These are phyloP conservation scores for Physocladia obscura DNA, from an alignment of 192 early-diverging fungal species.

Conservation along the genomic window DNA sequence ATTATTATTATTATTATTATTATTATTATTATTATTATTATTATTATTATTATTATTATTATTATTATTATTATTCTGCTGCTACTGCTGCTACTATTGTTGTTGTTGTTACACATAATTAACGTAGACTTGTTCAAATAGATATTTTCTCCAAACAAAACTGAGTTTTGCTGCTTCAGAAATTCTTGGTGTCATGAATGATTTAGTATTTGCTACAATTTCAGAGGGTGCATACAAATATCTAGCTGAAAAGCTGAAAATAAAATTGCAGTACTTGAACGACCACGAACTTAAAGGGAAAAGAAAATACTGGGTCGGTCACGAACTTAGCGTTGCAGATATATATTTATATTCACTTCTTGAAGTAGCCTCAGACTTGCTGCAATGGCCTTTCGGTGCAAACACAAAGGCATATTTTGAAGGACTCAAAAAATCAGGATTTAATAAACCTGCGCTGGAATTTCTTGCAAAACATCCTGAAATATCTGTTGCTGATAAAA, in stretches of 20 bases:
- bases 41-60: too few species aligned
- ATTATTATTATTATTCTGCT: too few species aligned
- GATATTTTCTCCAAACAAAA: background rate
- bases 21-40: too few species aligned
- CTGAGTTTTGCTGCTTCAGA: background rate
- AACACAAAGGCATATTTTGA: background rate
- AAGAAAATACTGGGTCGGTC: constrained; percentile 29
- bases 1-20: too few species aligned
- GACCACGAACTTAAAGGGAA: constrained; percentile 30
- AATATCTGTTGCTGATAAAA: background rate
- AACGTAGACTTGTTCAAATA: too few species aligned
- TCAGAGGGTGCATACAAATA: background rate
- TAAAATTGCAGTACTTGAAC: constrained; percentile 7
- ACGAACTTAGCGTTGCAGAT: constrained; percentile 35
- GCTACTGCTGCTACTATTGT: too few species aligned
- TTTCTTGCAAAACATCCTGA: background rate
- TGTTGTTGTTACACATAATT: too few species aligned
- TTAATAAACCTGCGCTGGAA: background rate
- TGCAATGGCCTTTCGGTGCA: background rate
- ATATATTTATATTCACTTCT: constrained; percentile 24
- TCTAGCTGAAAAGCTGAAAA: background rate
- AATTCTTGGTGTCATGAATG: background rate
- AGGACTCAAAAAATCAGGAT: background rate
- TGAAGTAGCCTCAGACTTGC: background rate
- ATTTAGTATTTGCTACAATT: background rate